A percentile compares a stretch with the other conserved stretches of the same genome.
Evolutionary conservation across 345 rosid genomes (phyloP).

Genomic region (Rhodamnia argentea): DNA sequence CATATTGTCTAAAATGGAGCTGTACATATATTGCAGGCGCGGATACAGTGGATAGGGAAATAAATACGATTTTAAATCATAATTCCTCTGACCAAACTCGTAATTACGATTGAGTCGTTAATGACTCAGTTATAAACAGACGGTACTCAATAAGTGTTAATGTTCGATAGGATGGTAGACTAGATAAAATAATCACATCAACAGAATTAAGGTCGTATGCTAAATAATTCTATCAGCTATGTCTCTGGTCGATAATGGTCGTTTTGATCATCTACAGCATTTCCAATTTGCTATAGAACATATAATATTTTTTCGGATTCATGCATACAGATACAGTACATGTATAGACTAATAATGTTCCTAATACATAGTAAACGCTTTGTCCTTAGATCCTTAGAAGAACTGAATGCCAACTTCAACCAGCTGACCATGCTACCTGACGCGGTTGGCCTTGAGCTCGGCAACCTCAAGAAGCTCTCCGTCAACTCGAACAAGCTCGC

Average conservation of each 20-base stretch:
- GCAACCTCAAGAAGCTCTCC: constrained; percentile 56
- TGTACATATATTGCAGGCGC: no score
- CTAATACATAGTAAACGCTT: constrained; percentile 55
- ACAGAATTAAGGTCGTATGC: neutral
- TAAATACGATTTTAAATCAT: no score
- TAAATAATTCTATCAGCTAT: neutral
- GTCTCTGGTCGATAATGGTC: neutral
- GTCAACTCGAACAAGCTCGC: constrained; percentile 68
- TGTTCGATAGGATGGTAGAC: neutral
- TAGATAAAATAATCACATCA: neutral
- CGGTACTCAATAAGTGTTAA: neutral
- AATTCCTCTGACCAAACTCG: no score
- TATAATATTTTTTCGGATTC: no score
- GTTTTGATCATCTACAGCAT: no score
- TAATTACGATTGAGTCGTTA: no score
- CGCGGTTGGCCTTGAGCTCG: constrained; percentile 50
- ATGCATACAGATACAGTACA: no score
- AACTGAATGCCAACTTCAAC: constrained; percentile 85
- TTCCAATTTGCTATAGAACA: no score
- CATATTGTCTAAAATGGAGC: no score
- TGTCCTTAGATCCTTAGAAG: constrained; percentile 59
- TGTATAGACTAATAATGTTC: constrained; percentile 4
- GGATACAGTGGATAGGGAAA: no score
- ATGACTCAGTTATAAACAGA: no score
- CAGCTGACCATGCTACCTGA: constrained; percentile 67